phyloP scores from a whole-genome alignment of 2,329 filamentous ascomycete genomes.

The Aspergillus transmontanensis region DNA sequence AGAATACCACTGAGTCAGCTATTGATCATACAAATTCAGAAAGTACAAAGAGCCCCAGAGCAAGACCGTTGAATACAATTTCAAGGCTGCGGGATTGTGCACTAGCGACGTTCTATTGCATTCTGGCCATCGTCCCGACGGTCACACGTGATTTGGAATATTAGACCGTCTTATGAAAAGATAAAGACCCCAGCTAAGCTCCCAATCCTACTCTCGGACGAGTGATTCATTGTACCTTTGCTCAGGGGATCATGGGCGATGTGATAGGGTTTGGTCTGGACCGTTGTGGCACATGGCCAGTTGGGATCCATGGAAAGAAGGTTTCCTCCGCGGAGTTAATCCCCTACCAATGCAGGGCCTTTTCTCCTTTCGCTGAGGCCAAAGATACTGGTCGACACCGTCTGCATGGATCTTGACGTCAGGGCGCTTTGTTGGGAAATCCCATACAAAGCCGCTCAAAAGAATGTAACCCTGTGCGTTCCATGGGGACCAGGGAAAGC shows the following conservation, averaged over 20 bases:
- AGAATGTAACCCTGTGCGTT: neutral
- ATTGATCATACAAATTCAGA: neutral
- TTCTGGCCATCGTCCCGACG: neutral
- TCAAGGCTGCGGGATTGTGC: neutral
- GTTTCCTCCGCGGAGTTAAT: neutral
- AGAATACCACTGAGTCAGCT: neutral
- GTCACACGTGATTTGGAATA: neutral
- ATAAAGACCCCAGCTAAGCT: neutral
- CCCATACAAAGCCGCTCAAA: neutral
- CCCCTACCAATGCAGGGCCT: neutral
- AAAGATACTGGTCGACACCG: neutral
- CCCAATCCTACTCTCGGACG: too few relatives aligned
- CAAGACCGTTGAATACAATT: neutral
- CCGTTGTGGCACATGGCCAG: neutral
- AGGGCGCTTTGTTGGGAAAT: neutral
- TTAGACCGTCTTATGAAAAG: neutral
- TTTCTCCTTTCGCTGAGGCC: neutral
- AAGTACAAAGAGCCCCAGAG: neutral
- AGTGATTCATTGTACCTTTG: neutral
- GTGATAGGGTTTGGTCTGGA: neutral
- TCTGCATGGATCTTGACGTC: neutral
- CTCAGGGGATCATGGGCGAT: neutral
- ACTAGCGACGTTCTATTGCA: neutral
- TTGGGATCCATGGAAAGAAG: neutral
- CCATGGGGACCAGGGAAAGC: neutral